Evolutionary conservation across 2,329 filamentous ascomycete species (phyloP).

Genomic region (Fusarium chaquense): DNA sequence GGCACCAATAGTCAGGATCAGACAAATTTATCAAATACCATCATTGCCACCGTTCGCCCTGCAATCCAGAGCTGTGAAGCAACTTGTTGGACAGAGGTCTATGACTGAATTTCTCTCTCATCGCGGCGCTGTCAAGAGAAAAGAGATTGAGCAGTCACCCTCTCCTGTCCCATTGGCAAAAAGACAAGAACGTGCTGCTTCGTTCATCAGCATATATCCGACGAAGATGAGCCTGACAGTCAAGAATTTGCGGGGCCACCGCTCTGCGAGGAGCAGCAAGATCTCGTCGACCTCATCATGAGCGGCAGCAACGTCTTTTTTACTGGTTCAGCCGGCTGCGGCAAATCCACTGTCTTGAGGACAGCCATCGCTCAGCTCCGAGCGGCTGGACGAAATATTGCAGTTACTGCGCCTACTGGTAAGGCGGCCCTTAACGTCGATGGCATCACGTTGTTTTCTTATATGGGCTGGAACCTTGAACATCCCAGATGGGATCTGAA

Average conservation of each 20-base stretch:
- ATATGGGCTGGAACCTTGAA: slow-evolving; percentile 65
- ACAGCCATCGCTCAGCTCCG: slow-evolving; percentile 35
- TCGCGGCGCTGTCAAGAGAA: background rate
- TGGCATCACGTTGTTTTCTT: slow-evolving; percentile 68
- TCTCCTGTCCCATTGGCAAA: background rate
- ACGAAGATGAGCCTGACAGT: background rate
- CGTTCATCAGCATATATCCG: background rate
- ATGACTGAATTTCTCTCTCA: too few relatives aligned
- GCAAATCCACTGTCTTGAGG: slow-evolving; percentile 48
- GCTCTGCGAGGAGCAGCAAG: slow-evolving; percentile 43
- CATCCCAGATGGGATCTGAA: slow-evolving; percentile 32
- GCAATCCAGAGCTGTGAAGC: background rate
- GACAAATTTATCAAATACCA: background rate
- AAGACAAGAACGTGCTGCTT: background rate
- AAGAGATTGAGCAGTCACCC: background rate
- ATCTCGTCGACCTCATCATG: slow-evolving; percentile 58
- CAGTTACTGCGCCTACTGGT: slow-evolving; percentile 70
- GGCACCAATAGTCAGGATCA: background rate
- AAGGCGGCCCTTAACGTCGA: slow-evolving; percentile 68
- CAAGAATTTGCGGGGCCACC: background rate
- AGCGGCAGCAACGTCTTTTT: slow-evolving; percentile 71
- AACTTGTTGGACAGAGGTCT: too few relatives aligned
- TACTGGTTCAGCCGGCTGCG: slow-evolving; percentile 69
- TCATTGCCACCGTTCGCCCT: too few relatives aligned
- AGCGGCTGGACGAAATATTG: slow-evolving; percentile 50